phyloP scores from a whole-genome alignment of 2,329 filamentous ascomycete species.

The Aspergillus costaricaensis region DNA sequence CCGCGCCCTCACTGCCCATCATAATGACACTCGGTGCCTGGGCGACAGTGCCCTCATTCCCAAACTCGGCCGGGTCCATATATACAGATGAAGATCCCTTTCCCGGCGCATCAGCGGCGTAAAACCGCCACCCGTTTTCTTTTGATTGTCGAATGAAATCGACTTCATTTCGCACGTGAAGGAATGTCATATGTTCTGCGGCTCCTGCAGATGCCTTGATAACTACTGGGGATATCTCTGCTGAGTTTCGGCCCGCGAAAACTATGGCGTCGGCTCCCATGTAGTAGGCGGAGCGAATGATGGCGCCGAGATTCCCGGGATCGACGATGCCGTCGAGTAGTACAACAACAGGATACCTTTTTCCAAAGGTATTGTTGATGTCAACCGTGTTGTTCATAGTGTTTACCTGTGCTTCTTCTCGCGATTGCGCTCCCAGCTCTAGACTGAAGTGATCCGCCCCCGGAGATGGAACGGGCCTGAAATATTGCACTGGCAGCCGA shows the following conservation, averaged over 20 bases:
- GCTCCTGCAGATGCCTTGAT: slow-evolving; percentile 89
- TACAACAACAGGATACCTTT: slow-evolving; percentile 44
- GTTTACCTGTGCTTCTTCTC: slow-evolving; percentile 74
- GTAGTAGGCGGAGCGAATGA: slow-evolving; percentile 85
- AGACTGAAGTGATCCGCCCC: slow-evolving; percentile 58
- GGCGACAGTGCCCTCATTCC: slow-evolving; percentile 45
- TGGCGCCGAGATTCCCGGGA: slow-evolving; percentile 85
- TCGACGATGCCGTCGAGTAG: slow-evolving; percentile 62
- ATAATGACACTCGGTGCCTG: slow-evolving; percentile 73
- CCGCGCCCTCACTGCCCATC: slow-evolving; percentile 78
- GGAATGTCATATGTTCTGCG: slow-evolving; percentile 74
- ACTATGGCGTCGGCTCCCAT: slow-evolving; percentile 84
- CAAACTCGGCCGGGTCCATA: slow-evolving; percentile 20
- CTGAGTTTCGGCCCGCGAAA: slow-evolving; percentile 72
- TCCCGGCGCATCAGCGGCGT: slow-evolving; percentile 65
- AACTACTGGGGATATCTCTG: slow-evolving; percentile 72
- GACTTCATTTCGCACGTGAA: slow-evolving; percentile 67
- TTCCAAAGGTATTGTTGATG: slow-evolving; percentile 25
- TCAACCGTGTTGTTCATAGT: slow-evolving; percentile 59
- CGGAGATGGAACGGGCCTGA: slow-evolving; percentile 55
- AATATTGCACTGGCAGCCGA: slow-evolving; percentile 63
- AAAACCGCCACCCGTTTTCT: slow-evolving; percentile 77
- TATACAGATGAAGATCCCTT: slow-evolving; percentile 24
- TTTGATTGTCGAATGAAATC: slow-evolving; percentile 71
- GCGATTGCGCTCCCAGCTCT: slow-evolving; percentile 65